Conservation (phyloP, 208 protist genomes). For the Acanthamoeba lenticulata region DNA sequence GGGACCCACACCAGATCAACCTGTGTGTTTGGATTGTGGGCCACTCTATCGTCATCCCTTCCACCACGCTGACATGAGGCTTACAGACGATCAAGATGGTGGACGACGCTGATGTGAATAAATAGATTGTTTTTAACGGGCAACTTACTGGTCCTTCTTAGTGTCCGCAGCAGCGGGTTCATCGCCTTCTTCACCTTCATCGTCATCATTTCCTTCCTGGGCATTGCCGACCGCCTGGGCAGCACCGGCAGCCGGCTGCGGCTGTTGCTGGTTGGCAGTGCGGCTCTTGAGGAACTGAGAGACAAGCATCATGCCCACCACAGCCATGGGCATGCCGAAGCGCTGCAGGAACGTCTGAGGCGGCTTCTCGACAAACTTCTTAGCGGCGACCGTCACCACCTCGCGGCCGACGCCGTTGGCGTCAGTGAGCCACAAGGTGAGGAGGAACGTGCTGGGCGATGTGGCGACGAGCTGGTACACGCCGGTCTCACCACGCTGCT, state of each 20-base stretch:
- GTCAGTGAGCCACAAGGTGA: neutral
- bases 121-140: too few species aligned
- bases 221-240: too few species aligned
- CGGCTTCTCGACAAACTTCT: conserved; percentile 37
- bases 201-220: neutral
- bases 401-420: neutral
- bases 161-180: neutral
- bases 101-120: too few species aligned
- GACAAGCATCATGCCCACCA: neutral
- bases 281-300: neutral
- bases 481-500: conserved; percentile 5
- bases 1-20: too few species aligned
- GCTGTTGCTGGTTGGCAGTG: neutral
- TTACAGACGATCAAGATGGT: too few species aligned
- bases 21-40: too few species aligned
- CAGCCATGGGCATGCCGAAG: conserved; percentile 15
- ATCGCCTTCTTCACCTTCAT: neutral
- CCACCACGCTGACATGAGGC: too few species aligned
- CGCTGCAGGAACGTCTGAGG: neutral
- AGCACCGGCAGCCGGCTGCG: neutral
- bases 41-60: too few species aligned
- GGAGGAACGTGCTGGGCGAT: conserved; percentile 3
- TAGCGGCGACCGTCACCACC: neutral
- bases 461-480: conserved; percentile 23
- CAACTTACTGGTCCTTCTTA: conserved; percentile 8